Conservation (phyloP, 495 filamentous ascomycete species). For the Neurospora hispaniola region DNA sequence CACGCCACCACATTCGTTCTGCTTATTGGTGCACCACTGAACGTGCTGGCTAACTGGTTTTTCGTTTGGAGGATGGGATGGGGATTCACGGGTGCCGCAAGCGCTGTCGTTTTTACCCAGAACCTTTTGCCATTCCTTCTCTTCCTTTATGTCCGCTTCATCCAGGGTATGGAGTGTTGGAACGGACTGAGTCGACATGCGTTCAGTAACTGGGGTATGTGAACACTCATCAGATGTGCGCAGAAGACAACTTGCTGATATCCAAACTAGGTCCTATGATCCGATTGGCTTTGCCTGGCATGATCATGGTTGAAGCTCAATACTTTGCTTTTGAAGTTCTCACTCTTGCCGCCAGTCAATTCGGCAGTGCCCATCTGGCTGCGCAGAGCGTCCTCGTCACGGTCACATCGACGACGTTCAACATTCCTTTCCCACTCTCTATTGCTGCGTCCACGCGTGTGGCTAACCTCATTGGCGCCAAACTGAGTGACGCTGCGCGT, state of each 20-base stretch:
- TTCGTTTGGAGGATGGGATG: conserved; percentile 62
- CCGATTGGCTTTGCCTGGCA: conserved; percentile 64
- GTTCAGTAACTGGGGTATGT: conserved; percentile 63
- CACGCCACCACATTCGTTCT: conserved; percentile 56
- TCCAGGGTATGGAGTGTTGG: conserved; percentile 77
- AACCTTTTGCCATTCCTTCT: conserved; percentile 68
- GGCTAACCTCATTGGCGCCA: conserved; percentile 49
- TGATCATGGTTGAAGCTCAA: conserved; percentile 80
- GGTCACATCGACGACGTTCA: conserved; percentile 38
- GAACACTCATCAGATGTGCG: neutral
- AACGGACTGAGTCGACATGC: conserved; percentile 62
- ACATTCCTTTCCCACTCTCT: conserved; percentile 44
- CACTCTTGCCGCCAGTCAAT: conserved; percentile 55
- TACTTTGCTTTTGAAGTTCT: conserved; percentile 66
- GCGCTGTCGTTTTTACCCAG: conserved; percentile 73
- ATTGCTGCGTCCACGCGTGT: conserved; percentile 46
- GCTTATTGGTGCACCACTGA: conserved; percentile 54
- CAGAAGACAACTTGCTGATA: neutral
- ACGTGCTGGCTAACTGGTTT: conserved; percentile 55
- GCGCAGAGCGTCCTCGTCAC: conserved; percentile 42
- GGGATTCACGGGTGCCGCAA: conserved; percentile 78
- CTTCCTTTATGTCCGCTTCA: conserved; percentile 63
- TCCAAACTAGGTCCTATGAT: conserved; percentile 51
- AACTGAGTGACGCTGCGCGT: conserved; percentile 51
- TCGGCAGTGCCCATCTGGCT: conserved; percentile 52